phyloP scores from a whole-genome alignment of 164 flowering plant genomes.

The Liriodendron chinense region DNA sequence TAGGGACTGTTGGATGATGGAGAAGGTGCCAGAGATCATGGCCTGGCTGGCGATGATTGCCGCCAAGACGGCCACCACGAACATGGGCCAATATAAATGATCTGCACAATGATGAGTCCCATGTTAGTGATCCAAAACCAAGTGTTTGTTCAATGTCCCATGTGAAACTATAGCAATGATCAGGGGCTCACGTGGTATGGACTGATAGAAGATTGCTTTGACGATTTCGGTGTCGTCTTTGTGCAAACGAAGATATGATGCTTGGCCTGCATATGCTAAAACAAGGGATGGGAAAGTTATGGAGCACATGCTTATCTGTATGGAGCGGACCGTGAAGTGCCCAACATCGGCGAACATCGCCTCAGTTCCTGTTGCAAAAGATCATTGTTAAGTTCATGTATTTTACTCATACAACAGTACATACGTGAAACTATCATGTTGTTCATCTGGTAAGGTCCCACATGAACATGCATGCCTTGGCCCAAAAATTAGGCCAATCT shows the following conservation, averaged over 20 bases:
- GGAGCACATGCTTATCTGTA: conserved; percentile 59
- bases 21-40: too few species aligned
- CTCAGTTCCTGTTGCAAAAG: conserved; percentile 50
- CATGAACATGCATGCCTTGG: too few species aligned
- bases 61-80: too few species aligned
- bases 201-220: conserved; percentile 43
- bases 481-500: too few species aligned
- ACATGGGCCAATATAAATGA: too few species aligned
- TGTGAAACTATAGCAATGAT: not conserved
- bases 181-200: conserved; percentile 59
- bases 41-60: too few species aligned
- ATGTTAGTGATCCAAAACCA: not conserved
- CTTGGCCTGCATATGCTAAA: conserved; percentile 66
- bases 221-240: conserved; percentile 34
- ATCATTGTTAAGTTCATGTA: not conserved
- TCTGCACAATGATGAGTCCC: conserved; percentile 19
- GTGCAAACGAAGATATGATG: conserved; percentile 65
- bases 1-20: too few species aligned
- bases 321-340: conserved; percentile 63
- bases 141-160: not conserved
- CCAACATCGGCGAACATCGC: conserved; percentile 82
- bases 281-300: conserved; percentile 55
- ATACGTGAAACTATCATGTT: too few species aligned
- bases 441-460: too few species aligned
- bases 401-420: too few species aligned